Conservation (phyloP, 83 land plant genomes). For the Thuja plicata region DNA sequence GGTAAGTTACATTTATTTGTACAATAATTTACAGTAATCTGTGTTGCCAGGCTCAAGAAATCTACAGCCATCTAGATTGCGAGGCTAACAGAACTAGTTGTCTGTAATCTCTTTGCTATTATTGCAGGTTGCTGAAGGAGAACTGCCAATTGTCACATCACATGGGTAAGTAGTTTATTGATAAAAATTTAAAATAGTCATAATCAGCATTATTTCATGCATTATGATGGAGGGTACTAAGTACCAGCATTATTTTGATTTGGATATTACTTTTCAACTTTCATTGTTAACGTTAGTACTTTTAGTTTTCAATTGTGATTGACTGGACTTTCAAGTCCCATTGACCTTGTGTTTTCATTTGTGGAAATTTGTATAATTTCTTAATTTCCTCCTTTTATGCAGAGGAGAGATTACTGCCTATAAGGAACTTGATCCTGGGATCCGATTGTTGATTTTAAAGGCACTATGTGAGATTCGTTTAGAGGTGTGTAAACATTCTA, state of each 20-base stretch:
- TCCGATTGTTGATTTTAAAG: conserved; percentile 59
- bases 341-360: neutral
- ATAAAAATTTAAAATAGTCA: neutral
- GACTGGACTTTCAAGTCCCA: neutral
- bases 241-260: neutral
- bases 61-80: neutral
- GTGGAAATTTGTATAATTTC: neutral
- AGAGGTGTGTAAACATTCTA: conserved; percentile 37
- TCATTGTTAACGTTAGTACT: neutral
- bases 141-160: conserved; percentile 38
- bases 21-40: neutral
- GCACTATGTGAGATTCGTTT: conserved; percentile 81
- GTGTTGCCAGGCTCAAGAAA: neutral
- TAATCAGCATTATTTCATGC: neutral
- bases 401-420: conserved; percentile 59
- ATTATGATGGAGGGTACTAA: neutral
- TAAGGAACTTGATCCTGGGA: conserved; percentile 54
- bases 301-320: neutral
- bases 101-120: neutral
- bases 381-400: conserved; percentile 12
- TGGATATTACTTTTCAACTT: neutral
- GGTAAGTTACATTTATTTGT: conserved; percentile 25
- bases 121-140: conserved; percentile 75
- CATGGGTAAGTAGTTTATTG: conserved; percentile 40
- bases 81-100: neutral